These are phyloP conservation scores for Candida loeiensis DNA, from an alignment of 805 yeast species.

Conservation along the genomic window DNA sequence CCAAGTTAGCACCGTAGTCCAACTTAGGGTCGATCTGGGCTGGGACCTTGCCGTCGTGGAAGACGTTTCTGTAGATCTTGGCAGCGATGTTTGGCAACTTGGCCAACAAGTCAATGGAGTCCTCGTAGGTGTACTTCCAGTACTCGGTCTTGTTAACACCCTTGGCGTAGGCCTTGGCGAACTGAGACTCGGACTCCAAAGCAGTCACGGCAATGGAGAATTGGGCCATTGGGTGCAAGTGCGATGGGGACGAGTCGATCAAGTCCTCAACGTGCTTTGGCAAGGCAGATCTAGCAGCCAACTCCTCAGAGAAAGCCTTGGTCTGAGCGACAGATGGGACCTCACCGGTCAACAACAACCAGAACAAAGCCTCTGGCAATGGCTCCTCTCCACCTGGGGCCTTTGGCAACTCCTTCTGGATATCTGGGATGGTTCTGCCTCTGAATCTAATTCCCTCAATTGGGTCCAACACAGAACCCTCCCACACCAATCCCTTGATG, in stretches of 20 bases:
- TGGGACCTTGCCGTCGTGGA: conserved; percentile 57
- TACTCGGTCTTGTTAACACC: conserved; percentile 67
- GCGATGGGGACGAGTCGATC: conserved; percentile 60
- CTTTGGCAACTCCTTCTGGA: conserved; percentile 63
- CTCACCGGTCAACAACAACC: conserved; percentile 75
- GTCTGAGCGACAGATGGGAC: conserved; percentile 62
- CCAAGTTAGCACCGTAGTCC: conserved; percentile 74
- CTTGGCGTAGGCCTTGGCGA: conserved; percentile 67
- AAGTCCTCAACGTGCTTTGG: conserved; percentile 62
- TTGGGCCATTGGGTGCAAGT: conserved; percentile 83
- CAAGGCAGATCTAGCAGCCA: conserved; percentile 61
- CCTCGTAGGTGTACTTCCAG: conserved; percentile 77
- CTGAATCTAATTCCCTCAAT: conserved; percentile 75
- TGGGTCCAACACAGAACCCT: conserved; percentile 74
- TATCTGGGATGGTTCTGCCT: conserved; percentile 70
- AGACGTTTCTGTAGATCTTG: conserved; percentile 63
- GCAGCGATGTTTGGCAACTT: conserved; percentile 74
- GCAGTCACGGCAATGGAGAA: conserved; percentile 72
- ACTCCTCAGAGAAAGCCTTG: conserved; percentile 51
- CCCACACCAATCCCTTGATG: conserved; percentile 72
- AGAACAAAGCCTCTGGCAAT: conserved; percentile 73
- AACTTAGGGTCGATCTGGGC: conserved; percentile 44
- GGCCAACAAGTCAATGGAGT: conserved; percentile 64
- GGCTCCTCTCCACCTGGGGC: conserved; percentile 57
- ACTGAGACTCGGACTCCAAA: conserved; percentile 64